A percentile compares a stretch with the other conserved stretches of the same genome.
These are phyloP conservation scores for Solanum corneliomulleri DNA, from an alignment of 257 asterid genomes.

Conservation along the genomic window DNA sequence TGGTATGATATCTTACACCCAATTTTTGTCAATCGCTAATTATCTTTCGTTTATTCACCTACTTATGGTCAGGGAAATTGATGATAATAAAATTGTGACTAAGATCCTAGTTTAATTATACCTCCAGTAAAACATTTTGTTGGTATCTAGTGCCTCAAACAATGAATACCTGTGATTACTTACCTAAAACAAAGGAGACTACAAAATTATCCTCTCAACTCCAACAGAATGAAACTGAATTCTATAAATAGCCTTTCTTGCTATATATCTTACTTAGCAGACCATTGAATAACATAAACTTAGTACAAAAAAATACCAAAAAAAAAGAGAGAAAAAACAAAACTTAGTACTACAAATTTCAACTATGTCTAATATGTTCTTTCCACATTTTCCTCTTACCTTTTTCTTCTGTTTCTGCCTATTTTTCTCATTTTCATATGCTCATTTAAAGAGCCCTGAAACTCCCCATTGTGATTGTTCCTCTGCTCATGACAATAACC, in stretches of 20 bases:
- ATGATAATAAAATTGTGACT: neutral
- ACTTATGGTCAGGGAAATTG: no score
- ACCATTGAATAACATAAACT: neutral
- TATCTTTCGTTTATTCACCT: neutral
- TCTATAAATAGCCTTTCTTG: neutral
- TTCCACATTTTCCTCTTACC: neutral
- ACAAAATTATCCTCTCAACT: neutral
- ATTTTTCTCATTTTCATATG: conserved; percentile 9
- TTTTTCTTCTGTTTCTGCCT: conserved; percentile 9
- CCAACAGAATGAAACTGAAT: neutral
- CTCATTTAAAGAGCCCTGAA: neutral
- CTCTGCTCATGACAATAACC: neutral
- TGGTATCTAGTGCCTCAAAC: neutral
- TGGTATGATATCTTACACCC: neutral
- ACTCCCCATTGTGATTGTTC: neutral
- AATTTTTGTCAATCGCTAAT: neutral
- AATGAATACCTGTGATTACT: conserved; percentile 3
- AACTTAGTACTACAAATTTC: neutral
- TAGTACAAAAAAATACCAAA: neutral
- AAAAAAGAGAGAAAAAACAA: neutral
- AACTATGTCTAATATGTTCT: neutral
- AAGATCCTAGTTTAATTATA: neutral
- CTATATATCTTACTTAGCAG: neutral
- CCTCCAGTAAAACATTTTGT: neutral
- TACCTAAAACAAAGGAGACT: conserved; percentile 20